A percentile compares a stretch with the other conserved stretches of the same genome.
These are phyloP conservation scores for Rhododendron ovatum DNA, from an alignment of 148 eudicot genomes.

Conservation along the genomic window DNA sequence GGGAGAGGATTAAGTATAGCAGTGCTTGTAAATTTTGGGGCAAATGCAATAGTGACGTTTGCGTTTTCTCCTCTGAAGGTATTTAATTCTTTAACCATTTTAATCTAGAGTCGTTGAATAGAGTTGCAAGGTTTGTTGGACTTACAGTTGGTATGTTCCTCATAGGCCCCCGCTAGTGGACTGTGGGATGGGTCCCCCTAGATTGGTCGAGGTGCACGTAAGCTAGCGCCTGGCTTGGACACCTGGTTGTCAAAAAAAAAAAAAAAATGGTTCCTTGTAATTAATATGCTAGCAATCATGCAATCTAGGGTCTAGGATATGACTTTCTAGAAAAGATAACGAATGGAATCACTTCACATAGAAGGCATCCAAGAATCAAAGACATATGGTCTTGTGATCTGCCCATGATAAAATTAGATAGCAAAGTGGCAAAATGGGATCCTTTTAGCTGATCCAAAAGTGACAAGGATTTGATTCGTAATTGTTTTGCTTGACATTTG, in stretches of 20 bases:
- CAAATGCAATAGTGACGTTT: slow-evolving; percentile 87
- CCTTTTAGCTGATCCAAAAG: background rate
- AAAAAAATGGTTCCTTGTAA: too few relatives aligned
- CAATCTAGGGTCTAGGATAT: background rate
- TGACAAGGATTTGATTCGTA: background rate
- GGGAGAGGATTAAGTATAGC: slow-evolving; percentile 89
- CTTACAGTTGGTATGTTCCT: background rate
- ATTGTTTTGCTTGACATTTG: background rate
- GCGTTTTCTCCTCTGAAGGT: slow-evolving; percentile 95
- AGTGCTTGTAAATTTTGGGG: slow-evolving; percentile 82
- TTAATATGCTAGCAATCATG: background rate
- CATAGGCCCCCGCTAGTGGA: background rate
- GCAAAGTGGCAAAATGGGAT: background rate
- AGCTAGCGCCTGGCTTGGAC: too few relatives aligned
- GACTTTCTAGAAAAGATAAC: background rate
- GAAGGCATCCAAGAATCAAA: background rate
- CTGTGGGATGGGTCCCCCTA: too few relatives aligned
- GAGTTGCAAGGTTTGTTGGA: background rate
- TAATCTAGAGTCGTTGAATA: background rate
- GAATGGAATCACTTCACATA: background rate
- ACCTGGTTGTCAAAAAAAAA: too few relatives aligned
- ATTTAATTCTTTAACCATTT: background rate
- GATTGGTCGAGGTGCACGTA: too few relatives aligned
- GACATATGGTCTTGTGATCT: background rate
- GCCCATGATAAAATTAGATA: background rate